Conservation (phyloP, 768 basidiomycete genomes). For the Tulasnella sp. region DNA sequence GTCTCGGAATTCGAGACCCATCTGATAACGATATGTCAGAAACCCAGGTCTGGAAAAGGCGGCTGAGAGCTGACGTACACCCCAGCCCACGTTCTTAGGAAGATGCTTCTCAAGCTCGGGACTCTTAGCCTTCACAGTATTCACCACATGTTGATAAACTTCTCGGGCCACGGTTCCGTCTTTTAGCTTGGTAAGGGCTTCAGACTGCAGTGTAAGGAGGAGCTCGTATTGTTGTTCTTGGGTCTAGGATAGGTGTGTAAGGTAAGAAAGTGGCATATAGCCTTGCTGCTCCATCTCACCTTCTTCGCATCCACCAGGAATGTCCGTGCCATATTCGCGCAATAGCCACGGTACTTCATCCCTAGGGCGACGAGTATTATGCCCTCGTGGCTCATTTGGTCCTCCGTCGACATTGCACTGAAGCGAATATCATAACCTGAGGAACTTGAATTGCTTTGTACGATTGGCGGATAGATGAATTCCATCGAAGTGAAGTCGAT, state of each 20-base stretch:
- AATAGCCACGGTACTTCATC: slow-evolving; percentile 88
- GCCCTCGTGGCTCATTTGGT: slow-evolving; percentile 80
- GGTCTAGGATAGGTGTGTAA: slow-evolving; percentile 49
- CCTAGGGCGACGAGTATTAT: slow-evolving; percentile 86
- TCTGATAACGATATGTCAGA: slow-evolving; percentile 48
- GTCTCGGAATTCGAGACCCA: slow-evolving; percentile 94
- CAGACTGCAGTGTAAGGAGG: slow-evolving; percentile 71
- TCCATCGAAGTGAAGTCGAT: slow-evolving; percentile 79
- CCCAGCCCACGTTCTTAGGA: slow-evolving; percentile 86
- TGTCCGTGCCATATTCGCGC: slow-evolving; percentile 86
- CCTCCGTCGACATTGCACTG: slow-evolving; percentile 78
- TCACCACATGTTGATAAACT: slow-evolving; percentile 70
- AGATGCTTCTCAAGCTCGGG: slow-evolving; percentile 81
- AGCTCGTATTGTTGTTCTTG: slow-evolving; percentile 88
- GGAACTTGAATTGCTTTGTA: slow-evolving; percentile 83
- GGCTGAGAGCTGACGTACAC: slow-evolving; percentile 49
- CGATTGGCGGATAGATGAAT: slow-evolving; percentile 92
- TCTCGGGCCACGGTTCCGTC: slow-evolving; percentile 75
- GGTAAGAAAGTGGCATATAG: neutral
- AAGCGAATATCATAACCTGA: slow-evolving; percentile 84
- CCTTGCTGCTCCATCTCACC: slow-evolving; percentile 43
- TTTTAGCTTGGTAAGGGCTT: slow-evolving; percentile 70
- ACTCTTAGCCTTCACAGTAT: slow-evolving; percentile 69
- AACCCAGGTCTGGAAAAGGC: neutral
- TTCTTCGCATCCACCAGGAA: slow-evolving; percentile 93